A percentile compares a stretch with the other conserved stretches of the same genome.
These are phyloP conservation scores for Carex parvula DNA, from an alignment of 176 grass and related monocot genomes.

Conservation along the genomic window DNA sequence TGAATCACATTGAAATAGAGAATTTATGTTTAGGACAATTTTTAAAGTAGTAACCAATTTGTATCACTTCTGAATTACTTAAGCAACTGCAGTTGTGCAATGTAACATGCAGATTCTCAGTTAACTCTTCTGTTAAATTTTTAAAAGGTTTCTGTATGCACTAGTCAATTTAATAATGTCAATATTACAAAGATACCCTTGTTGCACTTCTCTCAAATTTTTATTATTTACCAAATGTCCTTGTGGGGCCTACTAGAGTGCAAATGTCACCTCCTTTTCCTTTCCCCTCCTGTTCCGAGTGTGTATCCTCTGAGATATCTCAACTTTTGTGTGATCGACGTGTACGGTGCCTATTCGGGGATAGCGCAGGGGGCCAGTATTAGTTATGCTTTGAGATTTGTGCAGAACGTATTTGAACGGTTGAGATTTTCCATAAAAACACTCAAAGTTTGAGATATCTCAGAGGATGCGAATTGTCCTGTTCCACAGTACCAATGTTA, in stretches of 20 bases:
- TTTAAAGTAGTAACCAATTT: background rate
- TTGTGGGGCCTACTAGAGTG: background rate
- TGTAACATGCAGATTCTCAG: background rate
- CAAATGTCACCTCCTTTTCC: background rate
- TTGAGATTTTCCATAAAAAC: no score
- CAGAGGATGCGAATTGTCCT: no score
- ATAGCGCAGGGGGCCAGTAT: no score
- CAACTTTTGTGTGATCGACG: no score
- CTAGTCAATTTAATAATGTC: background rate
- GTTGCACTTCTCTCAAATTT: background rate
- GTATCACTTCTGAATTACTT: background rate
- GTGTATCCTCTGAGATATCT: no score
- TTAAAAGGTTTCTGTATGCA: background rate
- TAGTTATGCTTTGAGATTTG: no score
- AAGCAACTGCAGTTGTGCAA: background rate
- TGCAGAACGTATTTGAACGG: no score
- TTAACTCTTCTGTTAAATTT: background rate
- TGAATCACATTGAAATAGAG: slow-evolving; percentile 13
- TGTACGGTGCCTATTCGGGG: no score
- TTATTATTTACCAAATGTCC: background rate
- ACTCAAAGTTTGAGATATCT: no score
- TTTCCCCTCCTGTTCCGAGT: background rate
- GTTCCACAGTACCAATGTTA: background rate
- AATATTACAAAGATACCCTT: background rate
- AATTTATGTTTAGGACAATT: slow-evolving; percentile 10